These are phyloP conservation scores for Candida vaughaniae DNA, from an alignment of 805 yeast genomes.

Conservation along the genomic window DNA sequence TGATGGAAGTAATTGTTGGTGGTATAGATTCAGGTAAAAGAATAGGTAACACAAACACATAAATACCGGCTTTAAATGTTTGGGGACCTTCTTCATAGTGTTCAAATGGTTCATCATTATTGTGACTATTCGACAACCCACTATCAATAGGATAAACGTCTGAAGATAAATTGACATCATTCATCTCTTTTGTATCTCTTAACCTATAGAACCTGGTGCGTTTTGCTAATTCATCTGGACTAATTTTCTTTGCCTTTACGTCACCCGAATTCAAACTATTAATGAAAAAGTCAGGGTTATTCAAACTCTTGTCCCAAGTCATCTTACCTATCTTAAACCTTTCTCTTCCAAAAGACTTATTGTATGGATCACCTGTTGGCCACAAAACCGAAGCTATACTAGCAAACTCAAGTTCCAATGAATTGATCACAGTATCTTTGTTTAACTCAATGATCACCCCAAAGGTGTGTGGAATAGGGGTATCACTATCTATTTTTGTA, in stretches of 20 bases:
- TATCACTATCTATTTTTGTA: conserved; percentile 36
- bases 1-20: conserved; percentile 53
- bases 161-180: conserved; percentile 8
- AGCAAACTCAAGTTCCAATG: conserved; percentile 41
- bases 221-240: conserved; percentile 44
- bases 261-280: conserved; percentile 43
- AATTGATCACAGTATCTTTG: conserved; percentile 37
- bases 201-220: conserved; percentile 34
- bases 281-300: conserved; percentile 46
- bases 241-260: conserved; percentile 37
- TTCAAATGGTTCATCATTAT: not conserved
- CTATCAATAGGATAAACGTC: not conserved
- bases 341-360: conserved; percentile 44
- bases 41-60: conserved; percentile 64
- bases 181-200: conserved; percentile 15
- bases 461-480: conserved; percentile 51
- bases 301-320: conserved; percentile 44
- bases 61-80: conserved; percentile 60
- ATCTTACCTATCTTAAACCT: conserved; percentile 46
- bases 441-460: conserved; percentile 49
- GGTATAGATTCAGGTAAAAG: conserved; percentile 62
- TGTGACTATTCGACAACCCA: not conserved
- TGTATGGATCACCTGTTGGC: conserved; percentile 54
- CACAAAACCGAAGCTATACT: conserved; percentile 47
- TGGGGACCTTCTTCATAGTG: conserved; percentile 8